Base-by-base conservation (phyloP, 1,139 yeast species). In the Suhomyces guaymorum region DNA sequence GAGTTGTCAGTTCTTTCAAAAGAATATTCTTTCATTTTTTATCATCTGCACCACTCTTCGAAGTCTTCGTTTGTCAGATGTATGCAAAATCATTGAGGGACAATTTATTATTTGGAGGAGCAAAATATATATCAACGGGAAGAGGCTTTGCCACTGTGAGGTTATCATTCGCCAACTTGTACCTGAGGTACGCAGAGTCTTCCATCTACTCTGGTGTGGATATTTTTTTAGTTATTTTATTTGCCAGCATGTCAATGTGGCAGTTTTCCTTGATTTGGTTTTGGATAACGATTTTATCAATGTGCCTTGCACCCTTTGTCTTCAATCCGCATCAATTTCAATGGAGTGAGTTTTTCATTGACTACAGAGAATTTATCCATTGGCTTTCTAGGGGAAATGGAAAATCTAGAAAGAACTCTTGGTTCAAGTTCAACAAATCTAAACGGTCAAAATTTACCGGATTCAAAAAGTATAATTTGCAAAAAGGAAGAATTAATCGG, bases 241-340 rank as follows among this genome's bases (percentile, higher is more conserved):
- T 82, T 64, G 80, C 88, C 2, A 73, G 83, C 1, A 51, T 77
- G 2, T 69, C 88, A 0, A 77, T 83, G 63, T 85, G 95, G 94
- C 85, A 81, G 43, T 75, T 80, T 0, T 75, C 95, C 0, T 61
- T 87, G 15, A 54, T 86, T 20, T 88, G 96, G 95, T 87, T 88
- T 58, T 85, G 90, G 82, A 68, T 85, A 7, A 83, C 94, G 0
- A 73, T 83, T 9, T 58, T 80, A 5, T 81, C 95, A 0, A 60
- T 88, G 54, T 77, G 89, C 41, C 60, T 85, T 29, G 83, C 95
- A 0, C 96, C 96, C 2, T 80, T 83, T 41, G 55, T 88, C 4
- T 88, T 84, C 63, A 88, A 88, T 49, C 96, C 96, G 0, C 95
- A 88, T 54, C 95, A 88, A 52, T 88, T 86, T 55, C 70, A 80